Conservation (phyloP, 139 green algal species). For the Microglena sp. region DNA sequence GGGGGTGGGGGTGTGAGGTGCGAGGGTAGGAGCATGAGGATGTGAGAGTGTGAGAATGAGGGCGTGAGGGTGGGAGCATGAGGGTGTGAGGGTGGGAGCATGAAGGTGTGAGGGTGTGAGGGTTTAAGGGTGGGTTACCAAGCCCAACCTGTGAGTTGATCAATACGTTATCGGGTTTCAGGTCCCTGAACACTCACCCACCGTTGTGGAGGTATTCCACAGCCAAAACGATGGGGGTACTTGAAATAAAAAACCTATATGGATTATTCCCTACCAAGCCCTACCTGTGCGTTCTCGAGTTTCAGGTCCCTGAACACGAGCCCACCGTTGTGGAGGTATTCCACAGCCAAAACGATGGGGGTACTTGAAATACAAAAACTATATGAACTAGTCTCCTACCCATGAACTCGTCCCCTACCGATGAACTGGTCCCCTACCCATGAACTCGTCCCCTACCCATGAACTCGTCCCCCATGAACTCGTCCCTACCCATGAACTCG, state of each 20-base stretch:
- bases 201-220: constrained; percentile 46
- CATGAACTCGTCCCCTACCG: too few relatives aligned
- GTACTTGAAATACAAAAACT: too few relatives aligned
- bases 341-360: constrained; percentile 29
- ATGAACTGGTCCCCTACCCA: too few relatives aligned
- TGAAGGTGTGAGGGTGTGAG: background rate
- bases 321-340: constrained; percentile 45
- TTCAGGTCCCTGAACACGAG: constrained; percentile 88
- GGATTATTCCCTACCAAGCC: constrained; percentile 31
- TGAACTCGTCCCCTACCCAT: too few relatives aligned
- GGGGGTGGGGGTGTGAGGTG: background rate
- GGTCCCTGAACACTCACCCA: constrained; percentile 73
- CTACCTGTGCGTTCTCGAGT: constrained; percentile 82
- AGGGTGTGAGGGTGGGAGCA: background rate
- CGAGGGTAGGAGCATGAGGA: background rate
- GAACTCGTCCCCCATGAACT: too few relatives aligned
- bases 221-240: constrained; percentile 24
- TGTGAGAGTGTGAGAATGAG: background rate
- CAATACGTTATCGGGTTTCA: constrained; percentile 96
- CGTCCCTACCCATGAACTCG: too few relatives aligned
- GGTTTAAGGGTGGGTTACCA: background rate
- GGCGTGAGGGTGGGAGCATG: background rate
- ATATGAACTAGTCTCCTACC: too few relatives aligned
- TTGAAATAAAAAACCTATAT: too few relatives aligned
- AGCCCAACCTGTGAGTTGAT: constrained; percentile 59